Evolutionary conservation across 805 yeast species (phyloP), one percentile per base, ranked within the genome.

Genomic region (Gaillardinia entomophila): DNA sequence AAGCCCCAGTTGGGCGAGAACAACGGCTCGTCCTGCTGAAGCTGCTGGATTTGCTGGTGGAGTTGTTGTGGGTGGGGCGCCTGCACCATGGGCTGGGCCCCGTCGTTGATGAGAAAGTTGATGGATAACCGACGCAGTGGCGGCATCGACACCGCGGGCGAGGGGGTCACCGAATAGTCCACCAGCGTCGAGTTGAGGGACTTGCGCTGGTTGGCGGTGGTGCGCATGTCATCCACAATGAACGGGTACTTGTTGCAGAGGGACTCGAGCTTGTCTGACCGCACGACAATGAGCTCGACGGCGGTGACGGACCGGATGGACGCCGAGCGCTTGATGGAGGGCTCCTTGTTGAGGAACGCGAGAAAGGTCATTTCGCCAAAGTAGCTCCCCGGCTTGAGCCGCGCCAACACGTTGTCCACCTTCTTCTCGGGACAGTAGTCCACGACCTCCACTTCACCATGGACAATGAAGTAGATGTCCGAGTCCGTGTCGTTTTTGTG

Each of bases 331-430:
- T 36, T 33, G 3, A 37, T 29, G 24, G 34, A 37, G 7, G 41
- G 32, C 12, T 48, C 46, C 28, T 57, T 50, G 16, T 62, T 54
- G 14, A 77, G 45, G 10, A 67, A 66, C 3, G 75, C 60, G 26
- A 82, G 54, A 43, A 82, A 82, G 0, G 85, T 73, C 79, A 82
- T 78, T 52, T 82, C 90, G 15, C 92, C 92, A 57, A 82, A 81
- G 54, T 79, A 81, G 22, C 77, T 70, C 14, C 83, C 85, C 12
- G 75, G 55, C 2, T 75, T 68, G 16, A 83, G 57, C 36, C 85
- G 65, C 3, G 84, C 87, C 24, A 77, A 50, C 1, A 70, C 60
- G 23, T 57, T 55, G 32, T 69, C 75, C 13, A 59, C 56, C 22
- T 33, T 32, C 4, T 38, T 27, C 7, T 31, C 35, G 14, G 46